Percentiles rank a stretch among this genome's conserved stretches.
phyloP scores from a whole-genome alignment of 2,329 filamentous ascomycete genomes.

The Myriosclerotinia curreyana region DNA sequence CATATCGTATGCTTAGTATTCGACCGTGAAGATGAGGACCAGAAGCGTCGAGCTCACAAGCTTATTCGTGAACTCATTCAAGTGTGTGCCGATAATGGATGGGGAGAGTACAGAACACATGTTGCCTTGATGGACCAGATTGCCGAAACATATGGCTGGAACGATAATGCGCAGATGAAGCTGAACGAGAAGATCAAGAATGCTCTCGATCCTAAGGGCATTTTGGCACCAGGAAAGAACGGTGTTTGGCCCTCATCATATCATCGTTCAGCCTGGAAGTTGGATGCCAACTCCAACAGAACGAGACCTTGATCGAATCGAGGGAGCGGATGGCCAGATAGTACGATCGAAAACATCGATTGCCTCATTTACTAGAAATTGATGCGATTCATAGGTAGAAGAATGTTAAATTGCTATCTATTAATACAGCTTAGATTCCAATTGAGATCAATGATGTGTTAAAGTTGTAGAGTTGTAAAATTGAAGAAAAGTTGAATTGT shows the following conservation, averaged over 20 bases:
- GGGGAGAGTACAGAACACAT: conserved; percentile 48
- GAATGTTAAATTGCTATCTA: neutral
- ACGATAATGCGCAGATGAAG: conserved; percentile 43
- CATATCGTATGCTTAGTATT: conserved; percentile 55
- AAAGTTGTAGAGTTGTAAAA: neutral
- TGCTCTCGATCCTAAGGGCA: conserved; percentile 48
- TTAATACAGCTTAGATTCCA: neutral
- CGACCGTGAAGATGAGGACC: conserved; percentile 44
- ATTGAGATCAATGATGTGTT: neutral
- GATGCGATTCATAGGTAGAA: neutral
- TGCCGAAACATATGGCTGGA: conserved; percentile 45
- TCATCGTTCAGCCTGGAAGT: conserved; percentile 19
- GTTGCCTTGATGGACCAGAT: conserved; percentile 47
- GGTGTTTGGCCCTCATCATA: conserved; percentile 37
- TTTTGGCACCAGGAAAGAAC: conserved; percentile 47
- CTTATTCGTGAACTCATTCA: conserved; percentile 44
- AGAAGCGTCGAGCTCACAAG: conserved; percentile 41
- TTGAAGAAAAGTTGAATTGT: neutral
- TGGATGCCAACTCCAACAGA: conserved; percentile 9
- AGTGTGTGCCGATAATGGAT: conserved; percentile 44
- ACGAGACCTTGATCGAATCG: conserved; percentile 8
- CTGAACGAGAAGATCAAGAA: conserved; percentile 48
- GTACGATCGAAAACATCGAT: neutral
- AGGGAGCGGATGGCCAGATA: neutral
- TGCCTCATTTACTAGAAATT: neutral